Evolutionary conservation across 2,329 filamentous ascomycete genomes (phyloP).

Genomic region (Coleophoma cylindrospora): DNA sequence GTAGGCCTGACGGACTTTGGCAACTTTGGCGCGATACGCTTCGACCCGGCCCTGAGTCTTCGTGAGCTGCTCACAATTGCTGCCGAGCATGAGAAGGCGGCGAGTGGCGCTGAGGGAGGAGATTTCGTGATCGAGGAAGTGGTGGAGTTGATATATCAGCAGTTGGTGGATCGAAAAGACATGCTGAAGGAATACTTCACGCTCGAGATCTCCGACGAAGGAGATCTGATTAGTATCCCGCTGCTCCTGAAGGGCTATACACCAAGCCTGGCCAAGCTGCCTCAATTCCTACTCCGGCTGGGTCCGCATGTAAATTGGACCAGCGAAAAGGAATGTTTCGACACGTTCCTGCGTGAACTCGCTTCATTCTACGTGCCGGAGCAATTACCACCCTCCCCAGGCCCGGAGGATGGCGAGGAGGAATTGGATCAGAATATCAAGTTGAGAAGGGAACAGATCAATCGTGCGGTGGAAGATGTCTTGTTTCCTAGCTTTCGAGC

Average conservation of each 20-base stretch:
- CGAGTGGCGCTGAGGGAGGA: constrained; percentile 30
- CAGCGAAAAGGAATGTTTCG: constrained; percentile 80
- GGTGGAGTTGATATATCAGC: constrained; percentile 57
- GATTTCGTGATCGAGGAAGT: constrained; percentile 65
- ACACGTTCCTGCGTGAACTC: constrained; percentile 77
- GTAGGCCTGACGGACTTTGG: constrained; percentile 91
- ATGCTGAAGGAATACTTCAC: constrained; percentile 95
- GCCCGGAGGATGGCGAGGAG: constrained; percentile 31
- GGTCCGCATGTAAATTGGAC: constrained; percentile 87
- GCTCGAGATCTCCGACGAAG: constrained; percentile 72
- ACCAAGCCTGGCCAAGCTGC: constrained; percentile 80
- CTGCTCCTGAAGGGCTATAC: constrained; percentile 85
- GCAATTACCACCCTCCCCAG: constrained; percentile 56
- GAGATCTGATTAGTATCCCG: constrained; percentile 74
- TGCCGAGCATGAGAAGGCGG: constrained; percentile 63
- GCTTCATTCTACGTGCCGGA: constrained; percentile 91
- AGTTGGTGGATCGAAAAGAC: constrained; percentile 70
- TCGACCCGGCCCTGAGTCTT: constrained; percentile 71
- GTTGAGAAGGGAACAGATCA: constrained; percentile 62
- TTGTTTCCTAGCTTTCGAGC: constrained; percentile 87
- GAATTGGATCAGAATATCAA: constrained; percentile 44
- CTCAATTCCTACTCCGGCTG: constrained; percentile 79
- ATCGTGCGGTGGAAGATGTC: constrained; percentile 72
- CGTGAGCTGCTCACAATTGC: constrained; percentile 67
- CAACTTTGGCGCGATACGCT: constrained; percentile 82